These are phyloP conservation scores for Fusarium sp. DNA, from an alignment of 2,329 filamentous ascomycete genomes.

Conservation along the genomic window DNA sequence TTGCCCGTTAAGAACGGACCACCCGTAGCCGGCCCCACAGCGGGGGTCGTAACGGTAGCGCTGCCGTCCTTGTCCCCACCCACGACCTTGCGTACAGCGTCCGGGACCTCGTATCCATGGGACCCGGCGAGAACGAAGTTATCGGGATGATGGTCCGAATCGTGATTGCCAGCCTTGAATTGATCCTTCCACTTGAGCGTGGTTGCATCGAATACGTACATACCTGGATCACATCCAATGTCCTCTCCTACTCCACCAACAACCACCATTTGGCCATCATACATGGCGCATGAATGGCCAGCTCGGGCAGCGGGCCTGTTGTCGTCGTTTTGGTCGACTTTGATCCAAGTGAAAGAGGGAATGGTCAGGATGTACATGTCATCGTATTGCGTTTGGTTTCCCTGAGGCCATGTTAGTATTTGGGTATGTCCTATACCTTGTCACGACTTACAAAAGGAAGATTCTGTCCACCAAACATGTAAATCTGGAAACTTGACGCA, in stretches of 20 bases:
- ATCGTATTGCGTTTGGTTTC: slow-evolving; percentile 67
- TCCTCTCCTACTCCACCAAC: slow-evolving; percentile 68
- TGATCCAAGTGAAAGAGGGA: slow-evolving; percentile 72
- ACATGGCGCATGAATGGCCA: slow-evolving; percentile 66
- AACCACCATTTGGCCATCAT: slow-evolving; percentile 70
- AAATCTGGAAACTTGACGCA: slow-evolving; percentile 79
- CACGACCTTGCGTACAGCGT: slow-evolving; percentile 59
- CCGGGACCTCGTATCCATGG: slow-evolving; percentile 64
- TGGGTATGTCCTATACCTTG: neutral
- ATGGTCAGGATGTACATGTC: slow-evolving; percentile 71
- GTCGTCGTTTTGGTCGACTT: slow-evolving; percentile 57
- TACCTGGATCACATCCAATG: slow-evolving; percentile 62
- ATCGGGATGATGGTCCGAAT: slow-evolving; percentile 63
- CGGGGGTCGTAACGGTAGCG: slow-evolving; percentile 63
- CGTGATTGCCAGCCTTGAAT: slow-evolving; percentile 71
- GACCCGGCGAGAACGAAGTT: slow-evolving; percentile 58
- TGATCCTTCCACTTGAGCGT: slow-evolving; percentile 65
- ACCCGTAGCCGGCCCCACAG: slow-evolving; percentile 64
- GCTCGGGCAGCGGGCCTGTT: slow-evolving; percentile 65
- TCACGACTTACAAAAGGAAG: slow-evolving; percentile 64
- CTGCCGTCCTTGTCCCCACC: slow-evolving; percentile 63
- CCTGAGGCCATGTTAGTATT: slow-evolving; percentile 42
- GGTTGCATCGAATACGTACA: slow-evolving; percentile 79
- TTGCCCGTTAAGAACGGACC: slow-evolving; percentile 78
- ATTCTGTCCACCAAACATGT: slow-evolving; percentile 82